These are phyloP conservation scores for Ilyonectria robusta DNA, from an alignment of 2,329 filamentous ascomycete species.

Conservation along the genomic window DNA sequence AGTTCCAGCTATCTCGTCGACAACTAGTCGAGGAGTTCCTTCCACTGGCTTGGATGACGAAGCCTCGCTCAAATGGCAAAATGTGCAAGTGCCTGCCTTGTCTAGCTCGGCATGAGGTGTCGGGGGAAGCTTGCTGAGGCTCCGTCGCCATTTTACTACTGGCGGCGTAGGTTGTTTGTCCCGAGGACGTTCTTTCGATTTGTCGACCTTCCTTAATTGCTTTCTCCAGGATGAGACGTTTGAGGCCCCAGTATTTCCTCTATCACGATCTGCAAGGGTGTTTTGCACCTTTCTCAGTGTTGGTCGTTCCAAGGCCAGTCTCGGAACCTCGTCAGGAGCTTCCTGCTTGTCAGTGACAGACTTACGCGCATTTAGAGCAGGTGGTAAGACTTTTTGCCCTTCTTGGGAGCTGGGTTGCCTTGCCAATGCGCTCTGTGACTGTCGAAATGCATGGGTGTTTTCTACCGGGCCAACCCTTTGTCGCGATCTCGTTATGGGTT, in stretches of 20 bases:
- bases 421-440: background rate
- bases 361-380: background rate
- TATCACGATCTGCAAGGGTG: slow-evolving; percentile 15
- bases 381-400: background rate
- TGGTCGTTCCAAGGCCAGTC: slow-evolving; percentile 3
- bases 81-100: slow-evolving; percentile 37
- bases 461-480: background rate
- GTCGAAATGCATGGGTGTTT: background rate
- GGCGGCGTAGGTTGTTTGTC: slow-evolving; percentile 33
- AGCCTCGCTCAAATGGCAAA: slow-evolving; percentile 41
- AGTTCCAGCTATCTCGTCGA: slow-evolving; percentile 13
- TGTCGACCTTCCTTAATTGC: slow-evolving; percentile 44
- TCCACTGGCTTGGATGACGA: slow-evolving; percentile 29
- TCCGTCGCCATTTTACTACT: slow-evolving; percentile 40
- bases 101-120: slow-evolving; percentile 32
- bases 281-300: slow-evolving; percentile 26
- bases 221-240: slow-evolving; percentile 42
- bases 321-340: background rate
- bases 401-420: background rate
- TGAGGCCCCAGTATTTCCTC: slow-evolving; percentile 19
- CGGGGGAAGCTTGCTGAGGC: slow-evolving; percentile 40
- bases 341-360: background rate
- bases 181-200: slow-evolving; percentile 33
- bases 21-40: slow-evolving; percentile 6
- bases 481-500: background rate